Base-by-base conservation (phyloP, 441 rosid species). In the Populus hybrid region DNA sequence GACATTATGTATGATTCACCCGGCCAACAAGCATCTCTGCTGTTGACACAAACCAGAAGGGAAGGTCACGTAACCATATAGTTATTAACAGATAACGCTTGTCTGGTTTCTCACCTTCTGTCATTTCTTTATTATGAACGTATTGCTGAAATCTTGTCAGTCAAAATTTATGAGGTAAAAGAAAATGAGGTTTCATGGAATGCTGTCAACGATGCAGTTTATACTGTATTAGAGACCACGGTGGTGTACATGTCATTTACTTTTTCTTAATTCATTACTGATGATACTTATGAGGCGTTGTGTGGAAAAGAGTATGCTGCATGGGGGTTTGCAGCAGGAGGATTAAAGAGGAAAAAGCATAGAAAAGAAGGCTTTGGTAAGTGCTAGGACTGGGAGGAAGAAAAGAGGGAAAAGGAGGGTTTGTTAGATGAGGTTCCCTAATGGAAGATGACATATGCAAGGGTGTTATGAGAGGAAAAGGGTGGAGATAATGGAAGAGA, bases 351-450 rank as follows among this genome's bases (percentile, higher is more conserved):
- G 69, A 78, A 80, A 78, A 79, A 82, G 83, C 78, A 81, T 32
- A 75, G 75, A 81, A 86, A 80, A 83, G 80, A 88, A 76, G 82
- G 85, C 71, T 72, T 73, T 67, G 87, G 81, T 79, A 86, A 87
- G 86, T 20, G 88, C 85, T 79, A 85, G 81, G 76, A 63, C 40
- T 68, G 85, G 86, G 75, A 81, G 81, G 77, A 84, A 78, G 85
- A 69, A 74, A 82, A 80, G 79, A 72, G 81, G 78, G 38, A 79
- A 85, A 87, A 82, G 88, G 75, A 65, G 83, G 84, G 88, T 73
- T 78, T 79, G 81, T 75, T 76, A 84, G 88, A 85, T 81, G 86
- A 87, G 89, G 83, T 88, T 90, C 92, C 80, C 85, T 80, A 77
- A 70, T 80, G 87, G 80, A 87, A 83, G 91, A 82, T 82, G 90